These are phyloP conservation scores for Hypoxylon cercidicola DNA, from an alignment of 495 filamentous ascomycete species.

Conservation along the genomic window DNA sequence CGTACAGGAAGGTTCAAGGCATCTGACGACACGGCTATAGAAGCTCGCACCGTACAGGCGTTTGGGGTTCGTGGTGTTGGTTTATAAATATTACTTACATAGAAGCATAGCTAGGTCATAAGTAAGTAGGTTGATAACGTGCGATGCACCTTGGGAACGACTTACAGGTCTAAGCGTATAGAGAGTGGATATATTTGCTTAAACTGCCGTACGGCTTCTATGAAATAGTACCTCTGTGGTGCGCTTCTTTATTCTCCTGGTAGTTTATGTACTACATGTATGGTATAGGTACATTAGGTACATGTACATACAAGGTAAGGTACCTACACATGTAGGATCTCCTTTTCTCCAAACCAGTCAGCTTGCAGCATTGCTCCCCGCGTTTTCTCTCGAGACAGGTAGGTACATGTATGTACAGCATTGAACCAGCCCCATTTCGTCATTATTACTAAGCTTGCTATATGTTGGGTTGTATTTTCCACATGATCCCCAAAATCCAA, in stretches of 20 bases:
- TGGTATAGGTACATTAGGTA: too few relatives aligned
- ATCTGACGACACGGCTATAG: constrained; percentile 41
- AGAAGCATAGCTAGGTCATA: constrained; percentile 11
- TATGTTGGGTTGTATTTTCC: too few relatives aligned
- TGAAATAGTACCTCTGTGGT: background rate
- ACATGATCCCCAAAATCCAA: too few relatives aligned
- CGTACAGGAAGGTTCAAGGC: constrained; percentile 93
- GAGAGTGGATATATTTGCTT: background rate
- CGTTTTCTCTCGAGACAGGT: constrained; percentile 1
- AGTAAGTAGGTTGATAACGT: background rate
- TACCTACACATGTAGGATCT: too few relatives aligned
- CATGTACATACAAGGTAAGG: too few relatives aligned
- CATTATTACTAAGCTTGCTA: constrained; percentile 15
- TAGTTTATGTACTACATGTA: too few relatives aligned
- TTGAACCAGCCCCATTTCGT: constrained; percentile 4
- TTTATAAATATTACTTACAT: constrained; percentile 11
- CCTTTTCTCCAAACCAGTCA: background rate
- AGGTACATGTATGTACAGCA: background rate
- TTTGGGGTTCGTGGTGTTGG: constrained; percentile 23
- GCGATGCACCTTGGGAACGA: background rate
- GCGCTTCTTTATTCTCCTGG: too few relatives aligned
- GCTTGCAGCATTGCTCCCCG: constrained; percentile 15
- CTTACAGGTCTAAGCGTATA: background rate
- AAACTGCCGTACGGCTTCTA: background rate
- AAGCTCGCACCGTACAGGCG: constrained; percentile 32